Evolutionary conservation across 2,329 filamentous ascomycete genomes (phyloP).

Genomic region (Talaromyces sp.): DNA sequence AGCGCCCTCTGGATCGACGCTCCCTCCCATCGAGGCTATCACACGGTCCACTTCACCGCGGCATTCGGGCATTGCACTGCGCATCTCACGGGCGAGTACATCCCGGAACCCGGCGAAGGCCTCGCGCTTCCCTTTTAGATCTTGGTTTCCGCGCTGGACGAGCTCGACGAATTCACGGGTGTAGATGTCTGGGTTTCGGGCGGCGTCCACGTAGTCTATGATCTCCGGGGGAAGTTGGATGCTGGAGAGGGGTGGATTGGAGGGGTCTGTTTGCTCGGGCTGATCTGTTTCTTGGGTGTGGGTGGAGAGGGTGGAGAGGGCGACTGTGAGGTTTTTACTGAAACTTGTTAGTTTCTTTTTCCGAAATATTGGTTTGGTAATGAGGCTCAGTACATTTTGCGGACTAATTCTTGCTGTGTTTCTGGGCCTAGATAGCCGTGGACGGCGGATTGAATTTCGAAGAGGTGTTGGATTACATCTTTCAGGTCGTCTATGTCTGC

Average conservation of each 20-base stretch:
- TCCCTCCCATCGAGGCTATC: constrained; percentile 44
- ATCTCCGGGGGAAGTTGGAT: constrained; percentile 64
- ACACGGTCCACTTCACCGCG: constrained; percentile 56
- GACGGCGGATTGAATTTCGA: constrained; percentile 61
- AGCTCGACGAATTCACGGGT: constrained; percentile 67
- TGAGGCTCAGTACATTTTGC: constrained; percentile 54
- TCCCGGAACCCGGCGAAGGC: constrained; percentile 63
- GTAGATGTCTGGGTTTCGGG: constrained; percentile 68
- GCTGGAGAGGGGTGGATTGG: constrained; percentile 50
- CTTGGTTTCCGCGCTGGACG: constrained; percentile 64
- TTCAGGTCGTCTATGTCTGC: constrained; percentile 55
- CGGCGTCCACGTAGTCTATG: constrained; percentile 63
- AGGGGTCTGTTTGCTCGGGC: constrained; percentile 29
- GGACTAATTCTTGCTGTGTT: constrained; percentile 60
- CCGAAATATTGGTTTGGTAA: neutral
- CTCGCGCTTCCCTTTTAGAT: constrained; percentile 62
- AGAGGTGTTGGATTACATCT: constrained; percentile 64
- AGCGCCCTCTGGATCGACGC: neutral
- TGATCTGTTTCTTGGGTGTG: constrained; percentile 34
- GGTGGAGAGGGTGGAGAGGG: constrained; percentile 55
- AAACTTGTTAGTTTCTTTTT: neutral
- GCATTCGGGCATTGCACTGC: constrained; percentile 60
- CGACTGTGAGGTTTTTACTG: constrained; percentile 56
- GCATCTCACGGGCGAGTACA: constrained; percentile 61
- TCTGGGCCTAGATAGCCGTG: constrained; percentile 62